Base-by-base conservation (phyloP, 345 rosid species). In the Eucalyptus decipiens region DNA sequence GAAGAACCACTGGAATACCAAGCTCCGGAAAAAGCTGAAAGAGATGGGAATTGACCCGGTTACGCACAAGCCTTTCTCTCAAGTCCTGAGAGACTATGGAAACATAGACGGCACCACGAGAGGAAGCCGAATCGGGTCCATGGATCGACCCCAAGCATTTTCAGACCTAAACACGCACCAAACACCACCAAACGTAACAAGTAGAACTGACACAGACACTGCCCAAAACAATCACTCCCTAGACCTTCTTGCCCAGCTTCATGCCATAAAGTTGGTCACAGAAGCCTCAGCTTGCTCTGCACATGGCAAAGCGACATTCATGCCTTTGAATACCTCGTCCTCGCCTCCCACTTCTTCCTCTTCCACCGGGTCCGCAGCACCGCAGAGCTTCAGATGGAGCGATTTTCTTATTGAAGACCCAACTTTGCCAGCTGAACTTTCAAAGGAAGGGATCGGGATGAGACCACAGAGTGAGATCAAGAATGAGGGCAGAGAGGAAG, bases 11-110 rank as follows among this genome's bases (percentile, higher is more conserved):
- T 96, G 99, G 99, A 98, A 98, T 93, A 93, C 98, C 9, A 97
- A 93, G 93, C 96, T 97, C 45, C 94, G 93, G 92, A 97, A 97
- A 94, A 98, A 95, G 94, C 97, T 98, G 48, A 87, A 93, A n/a
- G 97, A 95, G 72, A 96, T 95, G 97, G 99, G 99, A 42, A 98
- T 98, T 62, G 99, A 98, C 91, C 99, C 96, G 49, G 95, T 96
- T 87, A 97, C 99, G 51, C 99, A 98, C 83, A 95, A 94, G 76
- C 98, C 99, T 5, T 96, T 97, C 90, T 97, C 99, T 88, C 98
- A 96, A 89, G 94, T 98, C 86, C 94, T 97, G 50, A 96, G 97
- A 52, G 98, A 98, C 86, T 98, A 95, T 89, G 99, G 97, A 60
- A 95, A 91, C 95, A 97, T 97, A 54, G 94, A 96, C 7, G 94